Conservation (phyloP, 202 grass and related monocot genomes). For the Hordeum pubiflorum region DNA sequence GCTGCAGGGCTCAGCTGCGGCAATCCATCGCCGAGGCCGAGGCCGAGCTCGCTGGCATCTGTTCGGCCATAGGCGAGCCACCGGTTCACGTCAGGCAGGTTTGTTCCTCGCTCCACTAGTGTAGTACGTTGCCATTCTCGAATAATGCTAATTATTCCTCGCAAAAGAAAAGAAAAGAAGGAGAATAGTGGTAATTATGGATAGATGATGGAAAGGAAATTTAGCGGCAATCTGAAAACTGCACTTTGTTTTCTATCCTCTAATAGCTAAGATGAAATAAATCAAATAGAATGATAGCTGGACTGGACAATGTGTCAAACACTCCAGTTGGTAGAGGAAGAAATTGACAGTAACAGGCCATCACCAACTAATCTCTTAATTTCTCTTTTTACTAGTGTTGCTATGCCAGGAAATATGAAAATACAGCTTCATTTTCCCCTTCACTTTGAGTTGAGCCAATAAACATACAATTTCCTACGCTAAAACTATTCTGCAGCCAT, state of each 20-base stretch:
- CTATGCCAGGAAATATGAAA: background rate
- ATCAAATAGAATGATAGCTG: background rate
- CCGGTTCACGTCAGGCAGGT: constrained; percentile 65
- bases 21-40: constrained; percentile 69
- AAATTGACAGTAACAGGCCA: background rate
- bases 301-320: background rate
- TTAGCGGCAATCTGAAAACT: background rate
- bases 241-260: background rate
- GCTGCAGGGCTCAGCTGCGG: constrained; percentile 56
- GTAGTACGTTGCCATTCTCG: background rate
- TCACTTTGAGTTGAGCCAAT: background rate
- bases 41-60: constrained; percentile 69
- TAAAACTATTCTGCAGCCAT: background rate
- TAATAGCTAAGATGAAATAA: background rate
- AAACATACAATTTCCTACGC: background rate
- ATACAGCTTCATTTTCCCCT: constrained; percentile 2
- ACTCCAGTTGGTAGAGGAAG: background rate
- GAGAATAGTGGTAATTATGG: background rate
- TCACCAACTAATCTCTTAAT: background rate
- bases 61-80: constrained; percentile 60
- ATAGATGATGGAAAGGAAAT: background rate
- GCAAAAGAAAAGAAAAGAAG: background rate
- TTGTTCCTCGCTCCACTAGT: constrained; percentile 22
- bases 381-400: background rate
- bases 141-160: background rate